Percentiles rank a stretch among this genome's conserved stretches.
Evolutionary conservation across 768 basidiomycete species (phyloP).

Genomic region (Tylopilus sp.): DNA sequence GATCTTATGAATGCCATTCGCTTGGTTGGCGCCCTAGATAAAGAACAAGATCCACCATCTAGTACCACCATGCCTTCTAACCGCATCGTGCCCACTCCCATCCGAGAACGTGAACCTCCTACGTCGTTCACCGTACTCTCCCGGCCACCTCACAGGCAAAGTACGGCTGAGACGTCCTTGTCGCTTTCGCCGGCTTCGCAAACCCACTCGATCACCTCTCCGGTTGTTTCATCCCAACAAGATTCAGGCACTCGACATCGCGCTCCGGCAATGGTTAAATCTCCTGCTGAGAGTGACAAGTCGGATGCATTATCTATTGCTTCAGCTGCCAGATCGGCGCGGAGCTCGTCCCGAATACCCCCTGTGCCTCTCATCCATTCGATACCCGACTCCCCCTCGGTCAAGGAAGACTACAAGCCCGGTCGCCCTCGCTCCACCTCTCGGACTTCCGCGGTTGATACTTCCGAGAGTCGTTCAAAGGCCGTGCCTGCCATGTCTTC

Average conservation of each 20-base stretch:
- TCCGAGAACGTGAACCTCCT: slow-evolving; percentile 52
- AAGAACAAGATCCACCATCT: slow-evolving; percentile 16
- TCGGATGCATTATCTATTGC: slow-evolving; percentile 26
- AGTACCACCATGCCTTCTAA: slow-evolving; percentile 7
- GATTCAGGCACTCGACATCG: slow-evolving; percentile 15
- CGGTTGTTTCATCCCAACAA: slow-evolving; percentile 9
- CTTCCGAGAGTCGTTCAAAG: slow-evolving; percentile 12
- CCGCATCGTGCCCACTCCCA: slow-evolving; percentile 49
- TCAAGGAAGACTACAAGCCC: slow-evolving; percentile 20
- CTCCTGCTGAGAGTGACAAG: slow-evolving; percentile 20
- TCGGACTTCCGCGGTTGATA: slow-evolving; percentile 4
- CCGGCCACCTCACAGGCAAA: slow-evolving; percentile 43
- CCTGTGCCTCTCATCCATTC: slow-evolving; percentile 30
- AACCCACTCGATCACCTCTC: not conserved
- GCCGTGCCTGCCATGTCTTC: slow-evolving; percentile 11
- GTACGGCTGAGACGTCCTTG: slow-evolving; percentile 12
- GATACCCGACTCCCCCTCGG: slow-evolving; percentile 32
- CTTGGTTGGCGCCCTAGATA: slow-evolving; percentile 27
- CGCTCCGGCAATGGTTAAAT: slow-evolving; percentile 3
- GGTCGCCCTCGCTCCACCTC: slow-evolving; percentile 8
- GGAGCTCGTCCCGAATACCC: slow-evolving; percentile 25
- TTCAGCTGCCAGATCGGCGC: slow-evolving; percentile 25
- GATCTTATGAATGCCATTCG: slow-evolving; percentile 32
- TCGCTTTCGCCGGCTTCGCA: slow-evolving; percentile 13
- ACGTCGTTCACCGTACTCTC: slow-evolving; percentile 63